Evolutionary conservation across 768 basidiomycete genomes (phyloP), one percentile per base, ranked within the genome.

Genomic region (Pisolithus albus): DNA sequence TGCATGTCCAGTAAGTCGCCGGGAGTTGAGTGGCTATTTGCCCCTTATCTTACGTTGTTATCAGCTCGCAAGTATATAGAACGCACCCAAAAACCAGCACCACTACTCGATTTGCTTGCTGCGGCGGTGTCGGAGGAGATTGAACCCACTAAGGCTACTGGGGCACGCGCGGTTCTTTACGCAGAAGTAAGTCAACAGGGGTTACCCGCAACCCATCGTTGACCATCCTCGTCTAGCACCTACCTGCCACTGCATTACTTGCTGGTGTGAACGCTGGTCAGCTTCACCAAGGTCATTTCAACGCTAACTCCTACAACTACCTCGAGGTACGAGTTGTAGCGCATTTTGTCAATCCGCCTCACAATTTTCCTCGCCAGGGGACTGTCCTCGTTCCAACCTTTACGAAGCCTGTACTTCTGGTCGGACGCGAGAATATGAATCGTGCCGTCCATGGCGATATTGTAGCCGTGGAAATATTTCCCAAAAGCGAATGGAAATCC

Each of bases 301-400:
- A 88, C 61, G 91, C 93, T 2, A 96, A 90, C 59, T 84, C 84
- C 57, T 99, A 93, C 70, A 98, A 99, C 65, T 98, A 94, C 60
- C 76, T 97, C 13, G 95, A 97, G 77, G 90, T 85, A 32, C 49
- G n/a, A 24, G 46, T 38, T 24, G 16, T 15, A 10, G 42, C 18
- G 30, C 11, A 30, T 16, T 1, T 19, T 19, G 16, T 24, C 26
- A 4, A 34, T 21, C 46, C 16, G 37, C 50, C 7, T 19, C 4
- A 24, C 28, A 23, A 15, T 37, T 24, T 59, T 2, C 54, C 19
- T 11, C 26, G 32, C 1, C 58, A 92, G 87, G 95, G 93, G 7
- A 88, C 77, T 44, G 92, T 96, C 16, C 75, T 81, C 4, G 84
- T 88, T 0, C 81, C 84, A 1, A 78, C 76, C 0, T 87, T 88